phyloP scores from a whole-genome alignment of 1,284 basidiomycete species.

The Moniliophthora roreri region DNA sequence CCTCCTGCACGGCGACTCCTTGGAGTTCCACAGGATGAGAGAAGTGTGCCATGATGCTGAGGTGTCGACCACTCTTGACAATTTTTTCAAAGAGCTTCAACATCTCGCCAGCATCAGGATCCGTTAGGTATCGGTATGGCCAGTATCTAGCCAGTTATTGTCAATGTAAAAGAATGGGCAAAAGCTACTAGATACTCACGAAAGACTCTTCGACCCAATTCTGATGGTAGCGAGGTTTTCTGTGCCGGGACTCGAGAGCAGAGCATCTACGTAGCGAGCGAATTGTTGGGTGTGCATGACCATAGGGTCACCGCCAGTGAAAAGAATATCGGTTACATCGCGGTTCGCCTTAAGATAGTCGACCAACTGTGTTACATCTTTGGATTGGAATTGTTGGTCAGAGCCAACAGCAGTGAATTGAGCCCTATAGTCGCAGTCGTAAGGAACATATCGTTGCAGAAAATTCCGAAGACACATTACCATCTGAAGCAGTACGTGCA shows the following conservation, averaged over 20 bases:
- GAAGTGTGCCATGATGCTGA: constrained; percentile 1
- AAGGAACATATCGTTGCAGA: background rate
- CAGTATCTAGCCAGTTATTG: background rate
- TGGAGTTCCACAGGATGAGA: background rate
- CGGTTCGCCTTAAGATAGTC: background rate
- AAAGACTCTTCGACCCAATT: background rate
- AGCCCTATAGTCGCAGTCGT: background rate
- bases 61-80: background rate
- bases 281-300: background rate
- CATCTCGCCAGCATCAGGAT: background rate
- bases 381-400: constrained; percentile 1
- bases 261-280: background rate
- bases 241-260: background rate
- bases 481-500: constrained; percentile 2
- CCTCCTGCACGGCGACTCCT: background rate
- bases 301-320: constrained; percentile 1
- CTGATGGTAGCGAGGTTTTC: background rate
- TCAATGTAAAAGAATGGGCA: background rate
- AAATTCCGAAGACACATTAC: background rate
- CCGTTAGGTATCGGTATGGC: background rate
- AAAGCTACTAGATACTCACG: background rate
- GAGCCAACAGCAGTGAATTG: constrained; percentile 1
- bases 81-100: background rate
- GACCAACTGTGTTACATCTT: background rate
- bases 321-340: background rate